Evolutionary conservation across 345 rosid genomes (phyloP), one percentile per base, ranked within the genome.

Genomic region (Melaleuca quinquenervia): DNA sequence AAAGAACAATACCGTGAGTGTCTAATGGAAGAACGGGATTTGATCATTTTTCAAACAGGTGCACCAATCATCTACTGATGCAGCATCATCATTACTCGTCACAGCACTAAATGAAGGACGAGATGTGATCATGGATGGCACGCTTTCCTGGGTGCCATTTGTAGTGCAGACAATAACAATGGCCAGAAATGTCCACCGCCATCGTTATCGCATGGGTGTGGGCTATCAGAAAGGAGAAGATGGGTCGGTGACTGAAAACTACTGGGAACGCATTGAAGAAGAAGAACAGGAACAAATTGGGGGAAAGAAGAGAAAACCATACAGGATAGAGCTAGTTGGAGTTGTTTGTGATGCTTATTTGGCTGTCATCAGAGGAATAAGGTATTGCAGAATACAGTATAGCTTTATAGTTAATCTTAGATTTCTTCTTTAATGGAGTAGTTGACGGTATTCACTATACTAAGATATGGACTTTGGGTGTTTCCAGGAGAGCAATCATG

Each of bases 121-220:
- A 56, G 99, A 95, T 86, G 99, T 95, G 83, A 95, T 96, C 87
- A 93, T 96, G 99, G 99, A 96, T 82, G 98, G 99, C 51, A 96
- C 99, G 14, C 91, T 96, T 50, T 95, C 99, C 49, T 95, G 98
- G 98, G 91, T 93, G 82, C 99, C 99, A 45, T 95, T 95, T 82
- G 98, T 95, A 50, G 94, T 94, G 82, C 98, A 96, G 88, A 96
- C 97, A 7, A 89, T 95, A 88, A 93, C 98, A 45, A 96, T 95
- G 99, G 96, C 98, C 3, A 92, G 98, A 84, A 93, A 94, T 13
- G 99, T 96, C 55, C 99, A 95, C 84, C 94, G 95, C 27, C 93
- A 88, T 83, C 92, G 96, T 32, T 95, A 95, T 86, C 92, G 98
- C 53, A 96, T 97, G 99, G 99, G 98, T 87, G 86, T 85, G 29